Evolutionary conservation across 78 protist species (phyloP).

Genomic region (Protostelium mycophagum): DNA sequence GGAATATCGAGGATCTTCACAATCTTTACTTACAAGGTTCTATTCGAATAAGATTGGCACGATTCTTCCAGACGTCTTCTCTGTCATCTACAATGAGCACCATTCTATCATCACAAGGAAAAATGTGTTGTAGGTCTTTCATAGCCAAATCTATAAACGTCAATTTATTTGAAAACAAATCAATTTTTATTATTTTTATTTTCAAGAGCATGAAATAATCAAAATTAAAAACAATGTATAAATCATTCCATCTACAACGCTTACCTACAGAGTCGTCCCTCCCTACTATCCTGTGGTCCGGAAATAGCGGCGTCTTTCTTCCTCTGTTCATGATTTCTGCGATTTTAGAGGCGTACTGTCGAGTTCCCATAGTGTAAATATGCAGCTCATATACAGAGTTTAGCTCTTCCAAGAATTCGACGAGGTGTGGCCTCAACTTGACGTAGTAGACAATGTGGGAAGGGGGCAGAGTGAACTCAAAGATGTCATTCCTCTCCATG

Average conservation of each 20-base stretch:
- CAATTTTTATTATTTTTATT: no score
- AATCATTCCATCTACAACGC: not conserved
- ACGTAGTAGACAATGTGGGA: not conserved
- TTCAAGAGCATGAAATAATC: no score
- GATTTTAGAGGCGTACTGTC: slow-evolving; percentile 39
- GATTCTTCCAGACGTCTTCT: slow-evolving; percentile 47
- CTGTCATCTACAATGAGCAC: slow-evolving; percentile 53
- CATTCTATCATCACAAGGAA: slow-evolving; percentile 62
- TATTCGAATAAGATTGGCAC: slow-evolving; percentile 35
- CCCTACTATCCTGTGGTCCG: not conserved
- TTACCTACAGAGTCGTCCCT: not conserved
- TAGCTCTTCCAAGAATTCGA: slow-evolving; percentile 13
- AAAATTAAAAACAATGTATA: no score
- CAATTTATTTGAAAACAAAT: not conserved
- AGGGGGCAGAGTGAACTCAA: not conserved
- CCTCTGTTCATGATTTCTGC: slow-evolving; percentile 22
- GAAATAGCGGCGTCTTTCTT: not conserved
- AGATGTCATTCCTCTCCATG: not conserved
- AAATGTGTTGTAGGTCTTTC: slow-evolving; percentile 32
- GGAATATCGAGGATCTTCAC: no score
- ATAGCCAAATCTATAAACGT: slow-evolving; percentile 13
- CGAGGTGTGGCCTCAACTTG: slow-evolving; percentile 25
- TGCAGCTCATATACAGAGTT: slow-evolving; percentile 30
- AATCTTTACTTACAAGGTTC: slow-evolving; percentile 16
- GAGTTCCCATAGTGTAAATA: slow-evolving; percentile 58